Percentiles rank a stretch among this genome's conserved stretches.
Conservation (phyloP, 176 grass and related monocot species). For the Puccinellia tenuiflora region DNA sequence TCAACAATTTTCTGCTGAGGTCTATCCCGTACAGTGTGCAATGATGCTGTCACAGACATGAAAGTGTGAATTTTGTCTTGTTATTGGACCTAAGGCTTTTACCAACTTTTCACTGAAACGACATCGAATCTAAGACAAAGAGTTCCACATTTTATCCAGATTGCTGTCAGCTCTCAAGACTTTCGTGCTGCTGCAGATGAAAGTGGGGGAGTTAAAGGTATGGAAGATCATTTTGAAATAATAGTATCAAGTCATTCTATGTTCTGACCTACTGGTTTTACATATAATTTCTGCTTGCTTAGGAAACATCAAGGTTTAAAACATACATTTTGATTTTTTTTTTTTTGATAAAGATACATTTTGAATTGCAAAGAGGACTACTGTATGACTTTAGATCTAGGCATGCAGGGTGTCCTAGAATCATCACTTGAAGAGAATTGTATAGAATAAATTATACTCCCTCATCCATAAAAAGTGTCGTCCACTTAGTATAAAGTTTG, state of each 20-base stretch:
- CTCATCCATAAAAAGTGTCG: too few relatives aligned
- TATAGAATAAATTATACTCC: too few relatives aligned
- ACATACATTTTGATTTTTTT: too few relatives aligned
- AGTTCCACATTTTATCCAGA: constrained; percentile 39
- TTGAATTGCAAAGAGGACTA: neutral
- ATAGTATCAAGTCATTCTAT: neutral
- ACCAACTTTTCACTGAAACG: neutral
- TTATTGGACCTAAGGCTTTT: neutral
- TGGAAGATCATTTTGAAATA: neutral
- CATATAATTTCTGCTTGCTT: neutral
- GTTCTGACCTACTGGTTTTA: neutral
- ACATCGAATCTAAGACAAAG: neutral
- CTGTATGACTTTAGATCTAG: neutral
- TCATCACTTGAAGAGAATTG: too few relatives aligned
- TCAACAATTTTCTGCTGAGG: too few relatives aligned
- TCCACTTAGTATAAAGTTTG: too few relatives aligned
- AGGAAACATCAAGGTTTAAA: too few relatives aligned
- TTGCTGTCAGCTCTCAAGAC: constrained; percentile 71
- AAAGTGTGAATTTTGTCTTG: neutral
- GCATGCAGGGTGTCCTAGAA: neutral
- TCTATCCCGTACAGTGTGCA: neutral
- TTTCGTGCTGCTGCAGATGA: constrained; percentile 87
- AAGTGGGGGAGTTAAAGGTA: constrained; percentile 89
- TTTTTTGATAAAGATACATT: too few relatives aligned
- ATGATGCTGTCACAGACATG: neutral